Base-by-base conservation (phyloP, 345 rosid genomes). In the Aegle marmelos region DNA sequence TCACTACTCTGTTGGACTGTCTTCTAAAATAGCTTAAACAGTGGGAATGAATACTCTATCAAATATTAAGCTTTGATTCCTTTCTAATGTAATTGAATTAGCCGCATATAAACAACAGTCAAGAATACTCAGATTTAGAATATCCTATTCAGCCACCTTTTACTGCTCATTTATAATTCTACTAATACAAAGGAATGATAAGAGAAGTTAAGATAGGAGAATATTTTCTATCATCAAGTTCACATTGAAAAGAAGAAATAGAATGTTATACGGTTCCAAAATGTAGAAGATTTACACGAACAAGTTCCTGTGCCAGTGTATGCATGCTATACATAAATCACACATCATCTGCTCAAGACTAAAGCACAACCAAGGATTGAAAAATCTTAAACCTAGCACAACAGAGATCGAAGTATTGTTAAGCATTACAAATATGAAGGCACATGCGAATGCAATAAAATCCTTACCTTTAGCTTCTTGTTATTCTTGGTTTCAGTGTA, bases 401-500 rank as follows among this genome's bases (percentile, higher is more conserved):
- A 71, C 27, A 50, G 28, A n/a, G 45, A 71, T 53, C 39, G 19
- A 14, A 11, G 6, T 33, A 13, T 30, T 33, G 53, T 64, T 4
- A 34, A 11, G 31, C 53, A 57, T 22, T 25, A 72, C n/a, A 58
- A 37, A 24, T 6, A 50, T 57, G 27, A 68, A 69, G 16, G 16
- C 41, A 8, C 64, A 27, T 4, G 39, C 22, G 73, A 66, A 73
- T 66, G 54, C 67, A 9, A 27, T 48, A 54, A 48, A 76, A 77
- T 45, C 62, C 67, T 82, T 80, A 91, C 99, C 98, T 97, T 93
- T 7, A 93, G 98, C 89, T 94, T 97, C 84, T 97, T 94, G 89
- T 92, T 94, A 84, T 97, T 95, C 90, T 94, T 97, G 60, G 98
- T 97, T 86, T 91, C 98, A 16, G 98, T 97, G 84, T 93, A 94